Evolutionary conservation across 2,329 filamentous ascomycete species (phyloP), one percentile per base, ranked within the genome.

Genomic region (Colletotrichum lindemuthianum): DNA sequence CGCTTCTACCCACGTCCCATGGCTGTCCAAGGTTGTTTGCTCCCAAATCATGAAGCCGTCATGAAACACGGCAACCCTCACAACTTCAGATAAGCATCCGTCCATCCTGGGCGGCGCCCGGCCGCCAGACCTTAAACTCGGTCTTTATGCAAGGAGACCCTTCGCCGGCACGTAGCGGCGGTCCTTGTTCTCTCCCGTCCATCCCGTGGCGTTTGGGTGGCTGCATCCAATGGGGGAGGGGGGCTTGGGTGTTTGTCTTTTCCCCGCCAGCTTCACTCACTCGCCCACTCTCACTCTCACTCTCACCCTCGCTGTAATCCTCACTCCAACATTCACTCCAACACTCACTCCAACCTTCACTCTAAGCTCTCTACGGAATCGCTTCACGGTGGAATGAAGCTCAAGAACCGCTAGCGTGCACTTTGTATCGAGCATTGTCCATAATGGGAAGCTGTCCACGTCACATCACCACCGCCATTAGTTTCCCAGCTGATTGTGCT

Each of bases 31-130:
- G 45, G 59, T 37, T 34, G 45, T 41, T 41, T 59, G 41, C 45
- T 52, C 60, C 60, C 60, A 60, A 59, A 55, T 66, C 56, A 53
- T 68, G 66, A 68, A 68, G 66, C 66, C 64, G 48, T 67, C 56
- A 60, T 68, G 66, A 68, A 68, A 68, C 66, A 59, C 56, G 44
- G 45, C 43, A 65, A 56, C 58, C 61, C 58, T 65, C 61, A 61
- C 61, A 52, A 45, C 36, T 61, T 56, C 61, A 65, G 58, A 65
- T 65, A 61, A 61, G 36, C 61, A 52, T 52, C 58, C 36, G 57
- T 55, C 34, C 57, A 60, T 54, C 61, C 61, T 60, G 50, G 49
- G 44, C 60, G 43, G 54, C 59, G 39, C 16, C 43, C 49, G 57
- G 57, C 57, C 50, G 44, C 33, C 40, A 55, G 49, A 65, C 24